Evolutionary conservation across 2,329 filamentous ascomycete genomes (phyloP), one percentile per base, ranked within the genome.

Genomic region (Huntiella decipiens): DNA sequence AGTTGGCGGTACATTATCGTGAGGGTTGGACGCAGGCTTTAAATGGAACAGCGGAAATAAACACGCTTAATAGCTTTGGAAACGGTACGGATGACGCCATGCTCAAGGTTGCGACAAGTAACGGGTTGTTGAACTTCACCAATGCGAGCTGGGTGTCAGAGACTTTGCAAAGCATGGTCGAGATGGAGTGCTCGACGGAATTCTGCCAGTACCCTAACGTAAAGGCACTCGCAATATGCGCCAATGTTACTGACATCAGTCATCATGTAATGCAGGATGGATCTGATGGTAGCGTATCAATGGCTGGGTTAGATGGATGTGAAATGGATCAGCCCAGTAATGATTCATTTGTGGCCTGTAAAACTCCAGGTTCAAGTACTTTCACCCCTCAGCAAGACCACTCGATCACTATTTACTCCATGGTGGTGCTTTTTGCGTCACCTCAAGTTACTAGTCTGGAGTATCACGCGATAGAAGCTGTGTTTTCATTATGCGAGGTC

Each of bases 401-500:
- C 16, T 43, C 12, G 45, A 45, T 19, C 37, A 53, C 51, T 12
- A 51, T 59, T 6, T 54, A 56, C 32, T 55, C 56, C 22, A 52
- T 58, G 50, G 57, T 55, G 34, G 16, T 57, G 3, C 50, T 59
- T 10, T 58, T 56, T 12, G 15, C 13, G 16, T 34, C 40, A 16
- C 12, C 13, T 4, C 13, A 13, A 6, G 34, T n/a, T n/a, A 16
- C 12, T 34, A 28, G 28, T 7, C 4, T 19, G 12, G n/a, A 12
- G 16, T 43, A 11, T 8, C 51, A 53, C 12, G 57, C 57, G 15
- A 46, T 53, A 6, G 57, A 59, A 48, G 51, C 56, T 11, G 47
- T 57, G 8, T 51, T 58, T n/a, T 54, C 57, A 32, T 54, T 59
- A 36, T 58, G 57, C 40, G 53, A 56, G 43, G 54, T 54, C 45